These are phyloP conservation scores for Oryza longistaminata DNA, from an alignment of 176 grass and related monocot genomes.

Conservation along the genomic window DNA sequence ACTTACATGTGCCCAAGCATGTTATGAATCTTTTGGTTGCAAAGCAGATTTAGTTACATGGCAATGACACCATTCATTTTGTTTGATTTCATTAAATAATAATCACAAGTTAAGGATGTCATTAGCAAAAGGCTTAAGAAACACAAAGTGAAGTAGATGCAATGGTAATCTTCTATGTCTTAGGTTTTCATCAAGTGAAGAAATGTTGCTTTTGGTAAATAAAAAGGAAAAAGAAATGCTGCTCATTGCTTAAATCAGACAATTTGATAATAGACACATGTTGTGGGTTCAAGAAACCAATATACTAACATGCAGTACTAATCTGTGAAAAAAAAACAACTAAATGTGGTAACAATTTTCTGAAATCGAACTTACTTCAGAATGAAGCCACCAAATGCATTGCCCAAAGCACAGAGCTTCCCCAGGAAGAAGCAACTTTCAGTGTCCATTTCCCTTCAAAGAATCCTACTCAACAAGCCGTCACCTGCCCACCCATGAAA, in stretches of 20 bases:
- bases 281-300: neutral
- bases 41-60: constrained; percentile 30
- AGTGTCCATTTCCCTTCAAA: constrained; percentile 13
- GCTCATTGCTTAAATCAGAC: constrained; percentile 3
- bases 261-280: neutral
- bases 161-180: neutral
- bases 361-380: constrained; percentile 35
- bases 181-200: constrained; percentile 4
- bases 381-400: constrained; percentile 36
- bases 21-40: constrained; percentile 6
- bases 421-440: constrained; percentile 6
- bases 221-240: neutral
- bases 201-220: neutral
- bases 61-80: constrained; percentile 14
- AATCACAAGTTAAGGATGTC: neutral
- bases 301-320: neutral
- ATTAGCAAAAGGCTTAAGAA: neutral
- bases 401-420: constrained; percentile 20
- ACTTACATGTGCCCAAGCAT: neutral
- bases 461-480: neutral
- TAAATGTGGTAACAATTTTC: constrained; percentile 14
- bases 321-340: neutral
- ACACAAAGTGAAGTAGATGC: neutral
- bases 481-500: constrained; percentile 12
- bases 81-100: constrained; percentile 21